Conservation (phyloP, 495 filamentous ascomycete species). For the Rhypophila decipiens region DNA sequence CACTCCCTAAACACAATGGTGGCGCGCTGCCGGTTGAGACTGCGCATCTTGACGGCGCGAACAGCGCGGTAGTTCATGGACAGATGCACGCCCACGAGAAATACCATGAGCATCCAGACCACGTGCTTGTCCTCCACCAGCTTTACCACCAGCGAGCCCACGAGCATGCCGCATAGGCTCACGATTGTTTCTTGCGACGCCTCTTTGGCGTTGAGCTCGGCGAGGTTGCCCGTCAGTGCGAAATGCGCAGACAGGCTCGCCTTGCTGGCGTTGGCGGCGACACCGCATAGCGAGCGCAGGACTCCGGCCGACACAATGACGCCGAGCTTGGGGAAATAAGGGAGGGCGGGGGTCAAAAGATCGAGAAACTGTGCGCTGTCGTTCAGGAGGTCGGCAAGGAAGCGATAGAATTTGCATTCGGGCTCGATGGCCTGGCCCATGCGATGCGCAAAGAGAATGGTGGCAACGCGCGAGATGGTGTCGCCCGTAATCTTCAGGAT, state of each 20-base stretch:
- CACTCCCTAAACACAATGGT: constrained; percentile 69
- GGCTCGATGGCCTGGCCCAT: constrained; percentile 84
- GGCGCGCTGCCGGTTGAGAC: constrained; percentile 81
- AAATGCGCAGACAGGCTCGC: constrained; percentile 91
- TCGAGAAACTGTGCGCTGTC: constrained; percentile 86
- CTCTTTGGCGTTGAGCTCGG: constrained; percentile 92
- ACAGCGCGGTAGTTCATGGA: constrained; percentile 82
- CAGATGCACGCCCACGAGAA: constrained; percentile 69
- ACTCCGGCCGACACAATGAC: constrained; percentile 72
- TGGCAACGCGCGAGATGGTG: constrained; percentile 74
- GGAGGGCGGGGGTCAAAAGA: constrained; percentile 74
- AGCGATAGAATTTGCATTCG: constrained; percentile 90
- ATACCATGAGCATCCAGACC: constrained; percentile 70
- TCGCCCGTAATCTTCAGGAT: constrained; percentile 85
- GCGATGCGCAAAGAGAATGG: constrained; percentile 83
- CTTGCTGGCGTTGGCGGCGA: constrained; percentile 84
- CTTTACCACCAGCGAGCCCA: constrained; percentile 74
- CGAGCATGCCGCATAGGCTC: constrained; percentile 83
- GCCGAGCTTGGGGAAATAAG: constrained; percentile 57
- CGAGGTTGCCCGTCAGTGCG: constrained; percentile 79
- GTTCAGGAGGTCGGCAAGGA: constrained; percentile 88
- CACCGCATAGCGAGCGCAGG: constrained; percentile 77
- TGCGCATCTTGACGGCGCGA: constrained; percentile 71
- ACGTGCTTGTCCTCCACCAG: constrained; percentile 60
- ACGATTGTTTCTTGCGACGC: constrained; percentile 95